phyloP scores from a whole-genome alignment of 352 stramenopile genomes.

The Phytophthora fragariaefolia region DNA sequence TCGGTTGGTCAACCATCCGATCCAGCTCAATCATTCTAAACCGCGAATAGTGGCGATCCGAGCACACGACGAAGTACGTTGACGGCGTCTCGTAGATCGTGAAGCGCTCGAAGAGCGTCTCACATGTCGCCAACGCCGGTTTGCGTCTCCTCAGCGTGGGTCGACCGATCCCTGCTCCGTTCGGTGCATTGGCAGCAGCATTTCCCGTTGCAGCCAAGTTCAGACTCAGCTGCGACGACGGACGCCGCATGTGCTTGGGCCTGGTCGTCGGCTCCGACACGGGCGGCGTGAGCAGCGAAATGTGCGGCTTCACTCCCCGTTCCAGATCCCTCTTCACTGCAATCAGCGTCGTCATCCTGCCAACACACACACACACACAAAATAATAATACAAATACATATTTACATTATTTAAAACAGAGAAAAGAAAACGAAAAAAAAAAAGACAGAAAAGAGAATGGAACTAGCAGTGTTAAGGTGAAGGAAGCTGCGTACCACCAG shows the following conservation, averaged over 20 bases:
- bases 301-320: slow-evolving; percentile 59
- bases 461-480: no score
- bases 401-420: neutral
- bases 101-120: slow-evolving; percentile 82
- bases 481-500: slow-evolving; percentile 89
- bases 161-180: slow-evolving; percentile 27
- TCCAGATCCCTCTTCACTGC: slow-evolving; percentile 81
- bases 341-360: slow-evolving; percentile 83
- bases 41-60: slow-evolving; percentile 81
- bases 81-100: slow-evolving; percentile 84
- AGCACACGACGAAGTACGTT: slow-evolving; percentile 84
- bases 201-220: slow-evolving; percentile 27
- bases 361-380: slow-evolving; percentile 11
- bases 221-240: slow-evolving; percentile 40
- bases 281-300: slow-evolving; percentile 73
- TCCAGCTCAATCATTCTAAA: slow-evolving; percentile 83
- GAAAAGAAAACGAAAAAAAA: neutral
- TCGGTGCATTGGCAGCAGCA: slow-evolving; percentile 18
- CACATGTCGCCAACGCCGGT: slow-evolving; percentile 62
- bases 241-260: slow-evolving; percentile 38
- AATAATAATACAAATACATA: slow-evolving; percentile 2
- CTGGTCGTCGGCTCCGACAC: slow-evolving; percentile 39
- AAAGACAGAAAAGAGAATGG: neutral
- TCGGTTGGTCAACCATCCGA: slow-evolving; percentile 67
- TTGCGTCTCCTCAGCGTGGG: slow-evolving; percentile 65